Base-by-base conservation (phyloP, 2,329 filamentous ascomycete species). In the Chrysoporthe deuterocubensis region DNA sequence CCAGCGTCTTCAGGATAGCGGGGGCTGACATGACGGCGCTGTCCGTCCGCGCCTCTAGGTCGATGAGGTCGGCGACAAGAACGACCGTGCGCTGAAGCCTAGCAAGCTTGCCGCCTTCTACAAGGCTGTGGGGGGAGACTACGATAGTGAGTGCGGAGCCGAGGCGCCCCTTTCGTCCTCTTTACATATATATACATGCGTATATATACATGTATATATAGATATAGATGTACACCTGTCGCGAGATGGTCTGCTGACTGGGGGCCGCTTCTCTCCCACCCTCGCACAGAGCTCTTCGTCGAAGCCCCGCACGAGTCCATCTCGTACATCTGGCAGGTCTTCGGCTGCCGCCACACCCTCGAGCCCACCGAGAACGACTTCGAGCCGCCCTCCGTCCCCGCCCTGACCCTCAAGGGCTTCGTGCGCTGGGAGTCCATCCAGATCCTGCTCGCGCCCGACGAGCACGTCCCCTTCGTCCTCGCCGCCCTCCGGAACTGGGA, bases 341-440 rank as follows among this genome's bases (percentile, higher is more conserved):
- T 97, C 63, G 96, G 95, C 73, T 97, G 95, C 77, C 92, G 94
- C 74, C 95, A 98, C 80, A 90, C 89, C 62, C 84, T 98, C 40
- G 92, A 96, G 72, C 93, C 93, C 0, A 87, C 88, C 60, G 86
- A 88, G 50, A 85, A 90, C 73, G 87, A 92, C 71, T 97, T 92
- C 76, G 86, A 86, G 3, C 83, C 89, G 0, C 63, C 63, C 0
- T 89, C 87, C 0, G 86, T 97, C 54, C 96, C 96, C 0, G 92
- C 94, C 16, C 81, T 99, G 66, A 96, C 95, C 46, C 84, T 86
- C 0, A 87, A 89, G 74, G 96, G 96, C 52, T 99, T 97, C 78
- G 92, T 95, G 56, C 90, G 93, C 77, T 99, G 95, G 95, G 91
- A 97, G 81, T 93, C 92, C 0, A 92, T 98, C 66, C 93, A 98